phyloP scores from a whole-genome alignment of 1,139 yeast species.

The Taiozyma onychis region DNA sequence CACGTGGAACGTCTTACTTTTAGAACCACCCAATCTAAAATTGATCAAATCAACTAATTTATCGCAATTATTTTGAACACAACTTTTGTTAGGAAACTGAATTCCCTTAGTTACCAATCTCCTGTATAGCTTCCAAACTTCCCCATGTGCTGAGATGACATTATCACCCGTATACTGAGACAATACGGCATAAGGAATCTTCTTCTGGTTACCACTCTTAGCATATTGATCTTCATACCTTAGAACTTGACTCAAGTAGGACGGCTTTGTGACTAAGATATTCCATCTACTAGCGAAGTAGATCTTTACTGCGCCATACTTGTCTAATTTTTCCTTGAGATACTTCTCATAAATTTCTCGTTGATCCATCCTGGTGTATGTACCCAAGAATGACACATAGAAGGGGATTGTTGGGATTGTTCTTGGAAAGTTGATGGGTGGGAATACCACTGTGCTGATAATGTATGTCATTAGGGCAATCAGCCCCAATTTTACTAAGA shows the following conservation, averaged over 20 bases:
- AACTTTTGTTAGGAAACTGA: conserved; percentile 41
- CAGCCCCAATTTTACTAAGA: background rate
- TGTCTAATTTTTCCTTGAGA: conserved; percentile 36
- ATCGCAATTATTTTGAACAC: conserved; percentile 33
- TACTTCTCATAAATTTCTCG: conserved; percentile 38
- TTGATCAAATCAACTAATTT: conserved; percentile 25
- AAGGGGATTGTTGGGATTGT: conserved; percentile 59
- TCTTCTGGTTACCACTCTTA: conserved; percentile 56
- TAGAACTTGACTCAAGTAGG: conserved; percentile 40
- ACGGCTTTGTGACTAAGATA: conserved; percentile 46
- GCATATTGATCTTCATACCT: conserved; percentile 45
- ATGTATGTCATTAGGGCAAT: conserved; percentile 1
- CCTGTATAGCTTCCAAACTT: conserved; percentile 47
- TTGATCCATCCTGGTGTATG: conserved; percentile 43
- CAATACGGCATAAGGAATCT: conserved; percentile 51
- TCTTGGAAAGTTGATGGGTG: conserved; percentile 33
- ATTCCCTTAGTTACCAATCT: conserved; percentile 41
- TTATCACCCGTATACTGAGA: conserved; percentile 59
- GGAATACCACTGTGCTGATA: conserved; percentile 21
- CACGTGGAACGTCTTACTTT: conserved; percentile 24
- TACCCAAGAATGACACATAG: conserved; percentile 49
- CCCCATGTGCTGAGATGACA: conserved; percentile 55
- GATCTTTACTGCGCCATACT: conserved; percentile 53
- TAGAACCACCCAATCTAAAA: conserved; percentile 13
- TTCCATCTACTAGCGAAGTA: conserved; percentile 65